phyloP scores from a whole-genome alignment of 768 basidiomycete genomes.

The Leucosporidium yakuticum region DNA sequence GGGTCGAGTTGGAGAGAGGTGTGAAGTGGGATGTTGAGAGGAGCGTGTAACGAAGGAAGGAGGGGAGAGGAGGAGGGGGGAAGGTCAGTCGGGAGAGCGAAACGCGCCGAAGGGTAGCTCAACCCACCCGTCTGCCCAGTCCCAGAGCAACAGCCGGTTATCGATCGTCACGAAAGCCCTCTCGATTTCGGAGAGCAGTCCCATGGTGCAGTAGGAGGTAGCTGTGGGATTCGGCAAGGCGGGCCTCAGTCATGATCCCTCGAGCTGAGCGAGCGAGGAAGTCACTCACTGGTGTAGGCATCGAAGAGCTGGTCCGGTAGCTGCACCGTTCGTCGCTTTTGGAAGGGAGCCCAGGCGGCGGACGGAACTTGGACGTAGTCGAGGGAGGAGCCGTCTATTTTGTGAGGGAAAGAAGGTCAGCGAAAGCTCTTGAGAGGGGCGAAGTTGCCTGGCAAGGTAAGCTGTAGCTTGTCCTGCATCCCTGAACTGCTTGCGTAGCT shows the following conservation, averaged over 20 bases:
- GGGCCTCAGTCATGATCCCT: too few species aligned
- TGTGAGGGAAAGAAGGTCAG: background rate
- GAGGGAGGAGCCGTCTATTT: slow-evolving; percentile 31
- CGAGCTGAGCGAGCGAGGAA: background rate
- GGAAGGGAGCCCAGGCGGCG: slow-evolving; percentile 38
- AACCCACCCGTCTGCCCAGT: slow-evolving; percentile 84
- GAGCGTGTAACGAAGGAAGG: background rate
- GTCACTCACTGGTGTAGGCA: slow-evolving; percentile 31
- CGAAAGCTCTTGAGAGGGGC: background rate
- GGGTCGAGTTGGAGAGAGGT: background rate
- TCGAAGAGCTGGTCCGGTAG: slow-evolving; percentile 37
- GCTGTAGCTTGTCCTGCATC: background rate
- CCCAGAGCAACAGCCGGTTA: slow-evolving; percentile 91
- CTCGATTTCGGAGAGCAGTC: slow-evolving; percentile 79
- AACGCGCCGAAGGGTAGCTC: too few species aligned
- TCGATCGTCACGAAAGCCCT: slow-evolving; percentile 93
- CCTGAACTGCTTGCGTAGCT: background rate
- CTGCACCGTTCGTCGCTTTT: slow-evolving; percentile 34
- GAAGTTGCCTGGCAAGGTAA: background rate
- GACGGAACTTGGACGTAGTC: slow-evolving; percentile 36
- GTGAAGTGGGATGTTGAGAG: background rate
- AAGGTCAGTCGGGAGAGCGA: too few species aligned
- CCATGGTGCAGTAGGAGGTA: slow-evolving; percentile 35
- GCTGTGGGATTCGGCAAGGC: background rate
- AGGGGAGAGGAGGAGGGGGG: background rate